Conservation (phyloP, 495 filamentous ascomycete species). For the Penicillium salamii region DNA sequence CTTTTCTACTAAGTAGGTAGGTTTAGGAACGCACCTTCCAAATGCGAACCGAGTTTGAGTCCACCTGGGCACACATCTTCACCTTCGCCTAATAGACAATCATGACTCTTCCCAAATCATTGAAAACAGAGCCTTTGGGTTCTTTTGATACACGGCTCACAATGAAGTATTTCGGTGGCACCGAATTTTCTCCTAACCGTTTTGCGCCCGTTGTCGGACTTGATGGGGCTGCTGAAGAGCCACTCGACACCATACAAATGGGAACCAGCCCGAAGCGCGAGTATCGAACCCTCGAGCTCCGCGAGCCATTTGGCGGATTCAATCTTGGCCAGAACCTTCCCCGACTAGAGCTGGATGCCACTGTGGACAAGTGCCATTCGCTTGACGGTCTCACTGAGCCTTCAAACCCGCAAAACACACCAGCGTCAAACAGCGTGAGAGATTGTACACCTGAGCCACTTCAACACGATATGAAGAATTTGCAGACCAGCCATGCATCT, state of each 20-base stretch:
- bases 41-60: neutral
- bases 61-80: too few species aligned
- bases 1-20: neutral
- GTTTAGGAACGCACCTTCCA: constrained; percentile 5
- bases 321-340: constrained; percentile 5
- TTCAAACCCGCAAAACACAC: constrained; percentile 25
- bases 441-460: neutral
- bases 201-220: constrained; percentile 11
- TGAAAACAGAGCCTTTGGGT: constrained; percentile 20
- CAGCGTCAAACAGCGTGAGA: constrained; percentile 16
- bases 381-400: constrained; percentile 17
- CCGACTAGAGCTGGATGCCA: constrained; percentile 19
- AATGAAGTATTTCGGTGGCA: too few species aligned
- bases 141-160: constrained; percentile 20
- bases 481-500: constrained; percentile 6
- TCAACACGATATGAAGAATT: neutral
- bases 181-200: constrained; percentile 10
- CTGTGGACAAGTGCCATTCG: constrained; percentile 20
- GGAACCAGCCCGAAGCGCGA: neutral
- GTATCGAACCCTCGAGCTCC: neutral
- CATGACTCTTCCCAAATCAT: constrained; percentile 13
- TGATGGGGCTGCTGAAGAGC: neutral
- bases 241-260: neutral
- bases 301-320: constrained; percentile 3
- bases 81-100: neutral